Evolutionary conservation across 2,329 filamentous ascomycete species (phyloP).

Genomic region (Ceratocystiopsis minuta): DNA sequence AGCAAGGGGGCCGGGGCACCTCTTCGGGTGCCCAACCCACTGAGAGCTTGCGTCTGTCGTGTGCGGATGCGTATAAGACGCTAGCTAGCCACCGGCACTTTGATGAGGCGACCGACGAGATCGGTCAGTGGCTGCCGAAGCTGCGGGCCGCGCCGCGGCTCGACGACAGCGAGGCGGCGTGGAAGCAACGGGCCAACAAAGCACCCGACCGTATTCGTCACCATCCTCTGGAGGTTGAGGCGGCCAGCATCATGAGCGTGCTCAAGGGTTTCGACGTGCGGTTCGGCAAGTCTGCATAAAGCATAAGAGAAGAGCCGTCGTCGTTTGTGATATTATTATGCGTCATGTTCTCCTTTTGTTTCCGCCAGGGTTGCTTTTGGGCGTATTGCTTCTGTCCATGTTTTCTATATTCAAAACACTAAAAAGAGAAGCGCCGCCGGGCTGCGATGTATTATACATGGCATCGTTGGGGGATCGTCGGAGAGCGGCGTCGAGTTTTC

Average conservation of each 20-base stretch:
- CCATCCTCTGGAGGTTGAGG: conserved; percentile 59
- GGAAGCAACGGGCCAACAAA: no score
- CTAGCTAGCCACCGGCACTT: conserved; percentile 62
- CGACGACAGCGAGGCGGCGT: conserved; percentile 19
- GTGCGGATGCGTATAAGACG: conserved; percentile 63
- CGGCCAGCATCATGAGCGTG: conserved; percentile 73
- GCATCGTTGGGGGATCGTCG: no score
- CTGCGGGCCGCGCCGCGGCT: conserved; percentile 39
- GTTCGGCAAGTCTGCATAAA: conserved; percentile 31
- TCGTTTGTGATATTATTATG: no score
- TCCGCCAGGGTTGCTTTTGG: no score
- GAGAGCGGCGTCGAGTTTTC: no score
- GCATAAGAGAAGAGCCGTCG: no score
- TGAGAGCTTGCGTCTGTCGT: conserved; percentile 39
- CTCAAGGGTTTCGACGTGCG: conserved; percentile 63
- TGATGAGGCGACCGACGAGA: conserved; percentile 52
- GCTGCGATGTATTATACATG: no score
- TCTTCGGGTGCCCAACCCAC: conserved; percentile 7
- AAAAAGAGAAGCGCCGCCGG: no score
- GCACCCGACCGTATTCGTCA: no score
- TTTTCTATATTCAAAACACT: no score
- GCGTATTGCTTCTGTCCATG: no score
- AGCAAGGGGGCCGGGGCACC: not conserved
- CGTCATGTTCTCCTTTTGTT: no score
- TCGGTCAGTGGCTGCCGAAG: conserved; percentile 59